Evolutionary conservation across 2,329 filamentous ascomycete species (phyloP).

Genomic region (Elsinoe australis): DNA sequence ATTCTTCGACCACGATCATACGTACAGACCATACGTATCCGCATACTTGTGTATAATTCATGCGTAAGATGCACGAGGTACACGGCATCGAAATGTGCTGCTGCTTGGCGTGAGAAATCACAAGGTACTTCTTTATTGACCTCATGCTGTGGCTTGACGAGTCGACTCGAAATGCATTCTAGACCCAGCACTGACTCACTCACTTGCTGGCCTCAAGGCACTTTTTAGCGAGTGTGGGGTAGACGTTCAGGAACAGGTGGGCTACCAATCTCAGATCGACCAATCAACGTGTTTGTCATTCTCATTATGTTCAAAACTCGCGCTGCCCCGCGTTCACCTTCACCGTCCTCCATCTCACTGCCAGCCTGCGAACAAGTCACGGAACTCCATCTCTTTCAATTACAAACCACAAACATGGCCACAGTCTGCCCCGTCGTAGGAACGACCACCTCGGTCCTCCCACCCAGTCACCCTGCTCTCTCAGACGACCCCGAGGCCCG

Average conservation of each 20-base stretch:
- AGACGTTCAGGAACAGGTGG: background rate
- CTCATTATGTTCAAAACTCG: slow-evolving; percentile 9
- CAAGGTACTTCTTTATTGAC: too few species aligned
- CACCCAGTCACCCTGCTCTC: slow-evolving; percentile 37
- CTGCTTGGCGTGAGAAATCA: too few species aligned
- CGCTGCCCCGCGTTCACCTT: slow-evolving; percentile 13
- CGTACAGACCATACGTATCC: too few species aligned
- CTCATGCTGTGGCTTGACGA: too few species aligned
- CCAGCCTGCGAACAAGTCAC: background rate
- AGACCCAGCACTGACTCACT: too few species aligned
- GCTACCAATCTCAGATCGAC: background rate
- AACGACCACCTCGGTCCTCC: slow-evolving; percentile 38
- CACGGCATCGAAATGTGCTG: too few species aligned
- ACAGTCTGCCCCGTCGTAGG: slow-evolving; percentile 34
- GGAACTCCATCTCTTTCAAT: background rate
- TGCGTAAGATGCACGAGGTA: too few species aligned
- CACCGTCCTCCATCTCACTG: slow-evolving; percentile 6
- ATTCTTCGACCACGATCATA: too few species aligned
- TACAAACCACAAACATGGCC: slow-evolving; percentile 19
- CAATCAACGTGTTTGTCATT: slow-evolving; percentile 8
- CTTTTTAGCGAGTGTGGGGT: background rate
- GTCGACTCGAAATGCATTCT: too few species aligned
- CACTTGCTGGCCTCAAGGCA: too few species aligned
- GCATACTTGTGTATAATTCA: too few species aligned
- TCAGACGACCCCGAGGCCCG: slow-evolving; percentile 36